Evolutionary conservation across 768 basidiomycete genomes (phyloP).

Genomic region (Auricularia cornea): DNA sequence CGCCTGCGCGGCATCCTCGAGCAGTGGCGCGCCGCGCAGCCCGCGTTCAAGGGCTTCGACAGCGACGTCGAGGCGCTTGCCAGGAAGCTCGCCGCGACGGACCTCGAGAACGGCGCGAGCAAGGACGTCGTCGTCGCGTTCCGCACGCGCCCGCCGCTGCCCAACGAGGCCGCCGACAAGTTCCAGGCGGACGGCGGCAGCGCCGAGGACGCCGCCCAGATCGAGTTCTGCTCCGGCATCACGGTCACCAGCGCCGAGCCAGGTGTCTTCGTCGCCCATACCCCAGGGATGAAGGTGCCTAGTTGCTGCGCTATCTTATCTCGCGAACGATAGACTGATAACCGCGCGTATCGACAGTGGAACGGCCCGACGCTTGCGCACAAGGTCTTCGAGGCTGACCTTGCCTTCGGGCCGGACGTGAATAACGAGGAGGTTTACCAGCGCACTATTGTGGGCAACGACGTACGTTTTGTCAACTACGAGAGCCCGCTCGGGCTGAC

Average conservation of each 20-base stretch:
- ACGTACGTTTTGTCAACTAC: slow-evolving; percentile 15
- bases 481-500: not conserved
- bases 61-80: not conserved
- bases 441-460: slow-evolving; percentile 22
- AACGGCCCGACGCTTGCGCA: slow-evolving; percentile 27
- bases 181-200: slow-evolving; percentile 4
- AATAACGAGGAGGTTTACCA: slow-evolving; percentile 29
- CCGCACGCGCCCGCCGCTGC: slow-evolving; percentile 26
- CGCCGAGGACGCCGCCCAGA: slow-evolving; percentile 8
- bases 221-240: slow-evolving; percentile 24
- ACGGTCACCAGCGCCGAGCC: slow-evolving; percentile 23
- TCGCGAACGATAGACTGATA: not conserved
- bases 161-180: slow-evolving; percentile 15
- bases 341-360: slow-evolving; percentile 18
- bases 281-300: slow-evolving; percentile 27
- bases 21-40: slow-evolving; percentile 21
- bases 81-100: not conserved
- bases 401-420: slow-evolving; percentile 25
- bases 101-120: not conserved
- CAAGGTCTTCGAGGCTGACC: slow-evolving; percentile 26
- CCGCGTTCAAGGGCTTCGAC: slow-evolving; percentile 13
- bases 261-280: slow-evolving; percentile 26
- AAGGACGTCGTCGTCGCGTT: slow-evolving; percentile 29
- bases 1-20: slow-evolving; percentile 19
- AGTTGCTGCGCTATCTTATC: too few relatives aligned